A percentile compares a stretch with the other conserved stretches of the same genome.
These are phyloP conservation scores for Evernia prunastri DNA, from an alignment of 495 filamentous ascomycete species.

Conservation along the genomic window DNA sequence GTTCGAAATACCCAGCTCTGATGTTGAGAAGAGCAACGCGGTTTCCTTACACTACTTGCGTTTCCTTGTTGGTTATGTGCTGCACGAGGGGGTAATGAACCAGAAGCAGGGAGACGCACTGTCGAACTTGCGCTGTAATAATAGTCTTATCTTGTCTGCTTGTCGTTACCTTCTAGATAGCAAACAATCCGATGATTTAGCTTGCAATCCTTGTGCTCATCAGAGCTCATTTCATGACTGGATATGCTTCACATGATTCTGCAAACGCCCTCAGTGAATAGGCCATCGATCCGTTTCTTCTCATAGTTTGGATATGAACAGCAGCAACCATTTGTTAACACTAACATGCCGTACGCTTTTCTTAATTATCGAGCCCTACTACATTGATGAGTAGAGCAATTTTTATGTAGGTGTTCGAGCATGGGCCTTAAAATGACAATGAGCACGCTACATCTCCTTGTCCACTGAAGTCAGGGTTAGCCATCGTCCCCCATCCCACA, in stretches of 20 bases:
- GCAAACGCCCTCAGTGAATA: neutral
- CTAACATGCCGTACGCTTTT: neutral
- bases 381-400: neutral
- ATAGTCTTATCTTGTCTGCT: constrained; percentile 11
- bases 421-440: neutral
- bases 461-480: neutral
- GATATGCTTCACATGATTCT: neutral
- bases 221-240: neutral
- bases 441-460: neutral
- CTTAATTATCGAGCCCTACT: neutral
- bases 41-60: constrained; percentile 5
- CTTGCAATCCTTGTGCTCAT: neutral
- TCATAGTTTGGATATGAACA: too few relatives aligned
- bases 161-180: constrained; percentile 7
- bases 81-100: constrained; percentile 6
- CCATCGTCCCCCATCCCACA: neutral
- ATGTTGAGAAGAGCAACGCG: constrained; percentile 16
- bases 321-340: too few relatives aligned
- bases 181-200: constrained; percentile 4
- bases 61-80: constrained; percentile 9
- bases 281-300: neutral
- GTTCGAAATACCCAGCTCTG: constrained; percentile 24
- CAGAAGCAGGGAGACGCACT: constrained; percentile 8
- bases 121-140: constrained; percentile 16
- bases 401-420: neutral